phyloP scores from a whole-genome alignment of 768 basidiomycete genomes.

The Tricholoma saponaceum region DNA sequence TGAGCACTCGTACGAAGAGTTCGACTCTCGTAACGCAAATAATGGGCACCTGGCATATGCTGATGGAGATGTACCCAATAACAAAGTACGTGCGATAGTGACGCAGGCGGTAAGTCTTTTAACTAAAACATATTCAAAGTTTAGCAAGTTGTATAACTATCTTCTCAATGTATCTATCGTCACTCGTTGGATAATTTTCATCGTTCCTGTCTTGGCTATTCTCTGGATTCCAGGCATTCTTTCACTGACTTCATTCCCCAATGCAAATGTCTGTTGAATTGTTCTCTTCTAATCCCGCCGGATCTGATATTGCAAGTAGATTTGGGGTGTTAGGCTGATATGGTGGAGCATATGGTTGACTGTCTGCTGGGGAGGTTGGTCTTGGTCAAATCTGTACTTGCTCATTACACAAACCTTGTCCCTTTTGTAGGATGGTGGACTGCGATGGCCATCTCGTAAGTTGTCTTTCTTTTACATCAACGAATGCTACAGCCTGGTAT shows the following conservation, averaged over 20 bases:
- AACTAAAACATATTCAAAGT: conserved; percentile 28
- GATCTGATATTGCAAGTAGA: conserved; percentile 21
- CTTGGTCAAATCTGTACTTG: background rate
- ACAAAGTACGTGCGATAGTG: conserved; percentile 35
- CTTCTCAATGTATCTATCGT: conserved; percentile 72
- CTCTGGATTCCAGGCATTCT: conserved; percentile 79
- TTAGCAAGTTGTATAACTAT: conserved; percentile 65
- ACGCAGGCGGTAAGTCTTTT: background rate
- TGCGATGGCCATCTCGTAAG: conserved; percentile 60
- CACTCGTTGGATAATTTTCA: conserved; percentile 77
- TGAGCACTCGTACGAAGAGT: conserved; percentile 54
- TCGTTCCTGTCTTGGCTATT: conserved; percentile 64
- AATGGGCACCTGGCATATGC: conserved; percentile 51
- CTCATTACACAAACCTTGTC: background rate
- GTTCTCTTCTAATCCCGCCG: conserved; percentile 2
- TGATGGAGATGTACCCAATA: conserved; percentile 58
- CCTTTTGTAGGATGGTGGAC: conserved; percentile 70
- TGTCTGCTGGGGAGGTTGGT: conserved; percentile 70
- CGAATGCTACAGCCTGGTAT: conserved; percentile 13
- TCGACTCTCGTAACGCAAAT: conserved; percentile 50
- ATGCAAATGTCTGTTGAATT: conserved; percentile 43
- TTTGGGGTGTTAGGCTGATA: conserved; percentile 57
- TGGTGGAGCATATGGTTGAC: conserved; percentile 88
- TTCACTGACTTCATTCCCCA: conserved; percentile 42
- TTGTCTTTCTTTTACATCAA: conserved; percentile 7